These are phyloP conservation scores for Chlorella sp. DNA, from an alignment of 139 green algal species.

Conservation along the genomic window DNA sequence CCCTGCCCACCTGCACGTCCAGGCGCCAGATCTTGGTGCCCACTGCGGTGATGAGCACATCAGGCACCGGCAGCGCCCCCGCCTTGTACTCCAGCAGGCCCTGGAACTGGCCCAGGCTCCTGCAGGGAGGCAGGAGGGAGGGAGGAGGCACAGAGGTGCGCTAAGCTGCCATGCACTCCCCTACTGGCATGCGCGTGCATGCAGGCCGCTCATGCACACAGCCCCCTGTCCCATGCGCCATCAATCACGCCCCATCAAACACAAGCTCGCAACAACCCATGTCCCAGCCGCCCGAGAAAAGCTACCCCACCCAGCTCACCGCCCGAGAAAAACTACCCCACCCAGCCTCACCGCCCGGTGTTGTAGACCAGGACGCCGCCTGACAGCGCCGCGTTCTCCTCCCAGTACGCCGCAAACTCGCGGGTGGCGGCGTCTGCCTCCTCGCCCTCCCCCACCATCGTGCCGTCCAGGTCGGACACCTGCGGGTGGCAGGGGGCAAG, in stretches of 20 bases:
- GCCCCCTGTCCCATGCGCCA: too few species aligned
- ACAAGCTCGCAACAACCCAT: not conserved
- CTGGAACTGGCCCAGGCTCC: constrained; percentile 78
- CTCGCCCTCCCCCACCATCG: constrained; percentile 77
- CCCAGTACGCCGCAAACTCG: constrained; percentile 85
- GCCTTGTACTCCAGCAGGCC: constrained; percentile 75
- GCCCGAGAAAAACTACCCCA: too few species aligned
- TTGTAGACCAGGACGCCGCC: constrained; percentile 86
- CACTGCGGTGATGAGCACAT: constrained; percentile 89
- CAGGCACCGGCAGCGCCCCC: constrained; percentile 77
- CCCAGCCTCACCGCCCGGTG: constrained; percentile 71
- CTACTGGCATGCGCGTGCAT: not conserved
- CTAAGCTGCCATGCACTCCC: not conserved
- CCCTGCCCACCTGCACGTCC: constrained; percentile 21
- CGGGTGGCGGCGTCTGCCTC: constrained; percentile 53
- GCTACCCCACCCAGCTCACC: not conserved
- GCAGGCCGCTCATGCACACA: not conserved
- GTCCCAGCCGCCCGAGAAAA: not conserved
- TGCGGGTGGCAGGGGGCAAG: not conserved
- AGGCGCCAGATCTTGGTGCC: constrained; percentile 90
- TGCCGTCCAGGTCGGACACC: constrained; percentile 89
- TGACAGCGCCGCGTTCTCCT: constrained; percentile 72
- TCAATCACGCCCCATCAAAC: too few species aligned
- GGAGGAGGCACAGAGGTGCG: not conserved
- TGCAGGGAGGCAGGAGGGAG: not conserved